phyloP scores from a whole-genome alignment of 768 basidiomycete genomes.

The Leccinum arenicola region DNA sequence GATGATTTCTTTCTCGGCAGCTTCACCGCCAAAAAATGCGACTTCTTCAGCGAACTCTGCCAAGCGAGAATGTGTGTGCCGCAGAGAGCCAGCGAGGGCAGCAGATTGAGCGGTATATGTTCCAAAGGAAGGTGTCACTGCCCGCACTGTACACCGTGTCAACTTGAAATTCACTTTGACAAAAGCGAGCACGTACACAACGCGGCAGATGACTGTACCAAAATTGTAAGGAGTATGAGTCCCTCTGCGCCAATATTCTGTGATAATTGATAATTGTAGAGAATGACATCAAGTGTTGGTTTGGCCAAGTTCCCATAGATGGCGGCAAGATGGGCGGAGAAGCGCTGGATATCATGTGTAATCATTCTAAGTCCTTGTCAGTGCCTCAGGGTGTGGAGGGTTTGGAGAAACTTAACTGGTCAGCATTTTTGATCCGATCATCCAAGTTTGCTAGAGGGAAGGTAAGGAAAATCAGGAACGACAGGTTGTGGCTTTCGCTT shows the following conservation, averaged over 20 bases:
- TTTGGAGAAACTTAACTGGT: constrained; percentile 58
- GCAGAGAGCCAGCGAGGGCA: constrained; percentile 82
- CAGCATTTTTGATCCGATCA: constrained; percentile 93
- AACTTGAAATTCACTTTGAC: not conserved
- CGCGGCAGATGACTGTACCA: constrained; percentile 82
- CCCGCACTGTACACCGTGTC: constrained; percentile 58
- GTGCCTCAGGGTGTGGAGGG: not conserved
- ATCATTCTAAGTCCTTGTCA: constrained; percentile 64
- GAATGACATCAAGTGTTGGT: constrained; percentile 85
- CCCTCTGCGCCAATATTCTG: constrained; percentile 95
- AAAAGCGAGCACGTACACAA: constrained; percentile 55
- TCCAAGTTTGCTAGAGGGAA: constrained; percentile 77
- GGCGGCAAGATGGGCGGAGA: constrained; percentile 85
- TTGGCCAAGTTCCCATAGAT: constrained; percentile 95
- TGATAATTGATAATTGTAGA: constrained; percentile 95
- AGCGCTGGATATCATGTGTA: constrained; percentile 92
- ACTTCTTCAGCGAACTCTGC: constrained; percentile 88
- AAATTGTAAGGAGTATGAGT: constrained; percentile 72
- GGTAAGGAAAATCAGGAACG: constrained; percentile 5
- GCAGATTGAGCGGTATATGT: constrained; percentile 86
- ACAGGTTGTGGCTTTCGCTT: constrained; percentile 23
- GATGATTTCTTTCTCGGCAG: constrained; percentile 86
- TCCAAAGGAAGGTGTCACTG: constrained; percentile 89
- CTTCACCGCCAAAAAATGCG: constrained; percentile 85
- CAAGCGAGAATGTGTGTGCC: constrained; percentile 89